Evolutionary conservation across 179 eudicot species (phyloP), one percentile per base, ranked within the genome.

Genomic region (Sideroxylon spinosum): DNA sequence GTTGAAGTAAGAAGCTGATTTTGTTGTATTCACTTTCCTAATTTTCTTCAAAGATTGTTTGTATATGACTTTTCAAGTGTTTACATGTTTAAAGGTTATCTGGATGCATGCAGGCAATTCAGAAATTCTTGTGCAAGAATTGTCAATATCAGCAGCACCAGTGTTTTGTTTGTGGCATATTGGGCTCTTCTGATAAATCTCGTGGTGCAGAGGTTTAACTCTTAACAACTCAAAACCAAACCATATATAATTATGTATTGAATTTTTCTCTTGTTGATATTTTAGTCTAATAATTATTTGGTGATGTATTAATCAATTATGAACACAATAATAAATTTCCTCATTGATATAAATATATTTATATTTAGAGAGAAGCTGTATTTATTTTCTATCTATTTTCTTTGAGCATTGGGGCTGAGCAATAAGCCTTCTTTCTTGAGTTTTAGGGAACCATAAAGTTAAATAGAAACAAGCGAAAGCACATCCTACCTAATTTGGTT

Each of bases 141-240:
- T 95, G 99, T 78, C 76, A 84, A 77, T 73, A 82, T 80, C 89
- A 89, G 84, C 86, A 73, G 77, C 99, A 95, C 81, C 99, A 93
- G 76, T 95, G 99, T 90, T 95, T 84, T 76, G 76, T 79, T 67
- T 95, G 99, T 82, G 97, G 98, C 74, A 74, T 73, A 80, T 79
- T 95, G 83, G 99, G 97, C 73, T 93, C 94, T 69, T 95, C 99
- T 69, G 98, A 95, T 89, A 90, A 87, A 80, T 74, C 82, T 59
- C 80, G 87, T 48, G 86, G 85, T 82, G 88, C 94, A 26, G 92
- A 95, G 99, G 99, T 95, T 37, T 37, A 37, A 32, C 64, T 60
- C n/a, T n/a, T 14, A 56, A 37, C 48, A 57, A 74, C n/a, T 74
- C 10, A 13, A 29, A 49, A 48, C 25, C 48, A 19, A 29, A 32